Conservation (phyloP, 257 asterid species). For the Solanum neorickii region DNA sequence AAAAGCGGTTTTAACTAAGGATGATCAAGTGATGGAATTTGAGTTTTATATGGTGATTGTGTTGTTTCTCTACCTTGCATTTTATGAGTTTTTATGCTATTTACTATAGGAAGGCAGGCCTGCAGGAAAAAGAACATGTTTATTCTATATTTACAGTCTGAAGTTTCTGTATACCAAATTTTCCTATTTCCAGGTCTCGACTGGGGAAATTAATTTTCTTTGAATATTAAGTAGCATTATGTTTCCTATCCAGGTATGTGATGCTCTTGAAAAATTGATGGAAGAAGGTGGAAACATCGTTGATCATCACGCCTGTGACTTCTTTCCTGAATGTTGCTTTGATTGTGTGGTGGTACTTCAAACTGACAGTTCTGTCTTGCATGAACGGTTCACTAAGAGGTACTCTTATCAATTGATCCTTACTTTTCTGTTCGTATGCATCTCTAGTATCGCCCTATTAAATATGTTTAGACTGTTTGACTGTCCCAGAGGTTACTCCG, state of each 20-base stretch:
- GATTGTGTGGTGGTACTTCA: slow-evolving; percentile 78
- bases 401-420: neutral
- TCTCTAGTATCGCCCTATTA: neutral
- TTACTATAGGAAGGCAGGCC: neutral
- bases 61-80: neutral
- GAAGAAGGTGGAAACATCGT: slow-evolving; percentile 83
- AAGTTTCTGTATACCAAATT: neutral
- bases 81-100: neutral
- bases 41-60: neutral
- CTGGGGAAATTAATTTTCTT: neutral
- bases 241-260: slow-evolving; percentile 43
- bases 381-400: slow-evolving; percentile 68
- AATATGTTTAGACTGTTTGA: neutral
- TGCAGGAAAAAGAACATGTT: neutral
- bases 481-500: neutral
- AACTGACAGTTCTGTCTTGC: slow-evolving; percentile 52
- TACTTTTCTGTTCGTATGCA: neutral
- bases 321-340: slow-evolving; percentile 90
- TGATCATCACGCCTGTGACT: slow-evolving; percentile 87
- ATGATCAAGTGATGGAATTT: neutral
- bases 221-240: neutral
- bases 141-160: neutral
- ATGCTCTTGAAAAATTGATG: slow-evolving; percentile 87
- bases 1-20: neutral
- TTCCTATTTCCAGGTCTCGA: neutral